A percentile compares a stretch with the other conserved stretches of the same genome.
These are phyloP conservation scores for Suhomyces panamericanus DNA, from an alignment of 1,139 yeast genomes.

Conservation along the genomic window DNA sequence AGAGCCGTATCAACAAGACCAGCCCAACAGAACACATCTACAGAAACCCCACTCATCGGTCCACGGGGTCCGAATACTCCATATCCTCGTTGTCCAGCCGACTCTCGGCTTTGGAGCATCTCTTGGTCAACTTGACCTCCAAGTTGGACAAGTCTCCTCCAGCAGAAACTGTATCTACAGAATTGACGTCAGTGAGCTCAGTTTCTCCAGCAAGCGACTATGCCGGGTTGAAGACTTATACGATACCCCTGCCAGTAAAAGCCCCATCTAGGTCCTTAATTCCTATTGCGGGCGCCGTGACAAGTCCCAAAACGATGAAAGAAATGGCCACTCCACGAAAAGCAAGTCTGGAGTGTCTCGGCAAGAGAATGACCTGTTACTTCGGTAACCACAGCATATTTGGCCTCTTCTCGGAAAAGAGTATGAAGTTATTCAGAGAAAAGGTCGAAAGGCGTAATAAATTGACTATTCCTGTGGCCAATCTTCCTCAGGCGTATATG, in stretches of 20 bases:
- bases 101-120: conserved; percentile 14
- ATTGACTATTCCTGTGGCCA: conserved; percentile 11
- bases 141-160: conserved; percentile 7
- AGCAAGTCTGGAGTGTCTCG: neutral
- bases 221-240: no score
- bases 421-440: conserved; percentile 10
- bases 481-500: conserved; percentile 10
- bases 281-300: conserved; percentile 1
- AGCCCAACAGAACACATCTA: conserved; percentile 1
- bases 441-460: conserved; percentile 5
- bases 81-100: conserved; percentile 14
- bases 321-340: conserved; percentile 5
- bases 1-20: conserved; percentile 14
- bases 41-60: neutral
- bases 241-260: neutral
- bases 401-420: conserved; percentile 12
- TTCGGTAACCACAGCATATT: conserved; percentile 15
- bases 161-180: neutral
- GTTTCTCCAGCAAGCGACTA: no score
- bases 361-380: conserved; percentile 5
- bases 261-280: neutral
- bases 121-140: conserved; percentile 12
- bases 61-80: neutral
- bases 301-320: conserved; percentile 2
- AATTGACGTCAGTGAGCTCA: no score